Evolutionary conservation across 78 protist species (phyloP), one percentile per base, ranked within the genome.

Genomic region (Mastigamoeba balamuthi): DNA sequence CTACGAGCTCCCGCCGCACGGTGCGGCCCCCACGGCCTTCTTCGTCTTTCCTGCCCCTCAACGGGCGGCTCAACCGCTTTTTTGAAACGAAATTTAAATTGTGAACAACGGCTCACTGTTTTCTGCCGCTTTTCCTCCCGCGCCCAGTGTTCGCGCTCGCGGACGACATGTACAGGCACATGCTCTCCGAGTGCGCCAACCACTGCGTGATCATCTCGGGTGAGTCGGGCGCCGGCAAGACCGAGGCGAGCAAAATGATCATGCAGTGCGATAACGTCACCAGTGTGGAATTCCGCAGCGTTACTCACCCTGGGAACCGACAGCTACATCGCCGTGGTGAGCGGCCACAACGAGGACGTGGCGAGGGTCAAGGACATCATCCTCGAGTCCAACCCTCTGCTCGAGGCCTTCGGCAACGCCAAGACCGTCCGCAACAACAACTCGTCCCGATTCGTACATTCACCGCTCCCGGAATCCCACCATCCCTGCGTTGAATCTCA

Each of bases 371-470:
- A 91, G 68, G 78, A 84, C 68, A 71, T 81, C 63, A 81, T 91
- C 64, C 68, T 88, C 39, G 94, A 90, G 43, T 70, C 82, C 28
- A 90, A 90, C 81, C 94, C 94, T 28, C 29, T 90, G 17, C 82
- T 90, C 35, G 94, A 90, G 37, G 92, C 95, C 35, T 93, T 93
- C 74, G 97, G 96, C 36, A 77, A 93, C 80, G 94, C 94, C 1
- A 91, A 85, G 64, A 90, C 94, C 6, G 52, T 82, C 42, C 64
- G 90, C 37, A 90, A 93, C 44, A 82, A 88, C 77, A 91, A 90
- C 75, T 82, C 90, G 39, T 79, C 86, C 5, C 75, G 94, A 29
- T 93, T 93, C 73, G 91, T 72, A 41, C 3, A 3, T 72, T 48
- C 9, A 4, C 40, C 72, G 6, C 8, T 53, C 65, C 25, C 6